These are phyloP conservation scores for Basidiobolus meristosporus DNA, from an alignment of 371 early-diverging fungal genomes.

Conservation along the genomic window DNA sequence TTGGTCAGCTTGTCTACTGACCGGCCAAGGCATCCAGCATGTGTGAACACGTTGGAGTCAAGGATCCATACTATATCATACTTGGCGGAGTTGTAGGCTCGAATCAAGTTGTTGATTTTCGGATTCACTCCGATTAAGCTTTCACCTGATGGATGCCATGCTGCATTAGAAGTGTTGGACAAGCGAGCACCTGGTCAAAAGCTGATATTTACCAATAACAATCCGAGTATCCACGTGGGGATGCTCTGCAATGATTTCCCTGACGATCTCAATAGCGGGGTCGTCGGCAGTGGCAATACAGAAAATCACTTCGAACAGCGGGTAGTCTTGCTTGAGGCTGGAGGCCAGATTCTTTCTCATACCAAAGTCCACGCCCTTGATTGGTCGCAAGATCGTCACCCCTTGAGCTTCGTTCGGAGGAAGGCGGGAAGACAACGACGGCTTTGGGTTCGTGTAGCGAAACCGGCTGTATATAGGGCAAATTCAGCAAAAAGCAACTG, in stretches of 20 bases:
- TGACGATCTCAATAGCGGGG: constrained; percentile 51
- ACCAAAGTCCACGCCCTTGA: constrained; percentile 75
- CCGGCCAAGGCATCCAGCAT: constrained; percentile 52
- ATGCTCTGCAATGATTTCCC: constrained; percentile 33
- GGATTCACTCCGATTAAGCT: constrained; percentile 63
- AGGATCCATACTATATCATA: constrained; percentile 84
- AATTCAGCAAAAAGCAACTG: too few species aligned
- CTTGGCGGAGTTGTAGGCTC: constrained; percentile 53
- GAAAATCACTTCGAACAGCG: constrained; percentile 61
- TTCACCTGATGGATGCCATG: constrained; percentile 28
- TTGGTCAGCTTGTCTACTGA: constrained; percentile 47
- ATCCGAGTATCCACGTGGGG: constrained; percentile 50
- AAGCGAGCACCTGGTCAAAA: too few species aligned
- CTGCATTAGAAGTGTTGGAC: too few species aligned
- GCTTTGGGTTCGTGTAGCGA: too few species aligned
- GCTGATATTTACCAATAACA: too few species aligned
- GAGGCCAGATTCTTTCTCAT: constrained; percentile 58
- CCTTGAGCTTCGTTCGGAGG: too few species aligned
- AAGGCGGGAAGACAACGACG: too few species aligned
- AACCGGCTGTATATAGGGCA: too few species aligned
- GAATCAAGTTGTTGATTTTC: constrained; percentile 83
- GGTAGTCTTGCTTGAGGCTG: constrained; percentile 65
- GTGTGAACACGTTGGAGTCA: constrained; percentile 73
- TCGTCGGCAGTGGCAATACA: constrained; percentile 60
- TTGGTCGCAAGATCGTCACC: too few species aligned